Evolutionary conservation across 2,329 filamentous ascomycete genomes (phyloP).

Genomic region (Pseudogymnoascus sp.): DNA sequence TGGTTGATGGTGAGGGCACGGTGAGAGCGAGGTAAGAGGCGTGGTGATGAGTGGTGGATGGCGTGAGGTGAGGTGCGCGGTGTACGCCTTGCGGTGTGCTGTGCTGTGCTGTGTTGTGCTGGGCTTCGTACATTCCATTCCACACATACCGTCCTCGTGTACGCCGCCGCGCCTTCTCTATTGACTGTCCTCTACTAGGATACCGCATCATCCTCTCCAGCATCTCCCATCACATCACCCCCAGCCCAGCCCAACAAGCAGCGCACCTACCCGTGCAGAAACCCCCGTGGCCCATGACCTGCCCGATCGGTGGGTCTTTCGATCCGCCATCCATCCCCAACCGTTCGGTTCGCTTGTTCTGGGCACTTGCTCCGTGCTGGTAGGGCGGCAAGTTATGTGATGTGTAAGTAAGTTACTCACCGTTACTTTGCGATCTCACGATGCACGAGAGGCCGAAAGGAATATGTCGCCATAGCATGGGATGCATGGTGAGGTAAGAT

Average conservation of each 20-base stretch:
- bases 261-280: no score
- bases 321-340: not conserved
- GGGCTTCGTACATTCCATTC: no score
- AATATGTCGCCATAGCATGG: not conserved
- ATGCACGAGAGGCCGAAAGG: not conserved
- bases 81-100: no score
- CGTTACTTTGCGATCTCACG: not conserved
- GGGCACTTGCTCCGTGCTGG: not conserved
- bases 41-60: not conserved
- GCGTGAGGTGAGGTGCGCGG: not conserved
- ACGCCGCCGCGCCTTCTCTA: no score
- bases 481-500: not conserved
- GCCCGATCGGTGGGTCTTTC: not conserved
- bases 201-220: no score
- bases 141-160: no score
- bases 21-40: not conserved
- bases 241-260: no score
- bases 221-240: no score
- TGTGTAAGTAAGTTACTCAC: not conserved
- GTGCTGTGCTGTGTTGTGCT: no score
- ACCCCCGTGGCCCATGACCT: not conserved
- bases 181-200: no score
- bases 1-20: not conserved
- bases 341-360: not conserved
- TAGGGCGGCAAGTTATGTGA: not conserved